Percentiles rank a stretch among this genome's conserved stretches.
Conservation (phyloP, 1,284 basidiomycete species). For the Fomitopsis pinicola region DNA sequence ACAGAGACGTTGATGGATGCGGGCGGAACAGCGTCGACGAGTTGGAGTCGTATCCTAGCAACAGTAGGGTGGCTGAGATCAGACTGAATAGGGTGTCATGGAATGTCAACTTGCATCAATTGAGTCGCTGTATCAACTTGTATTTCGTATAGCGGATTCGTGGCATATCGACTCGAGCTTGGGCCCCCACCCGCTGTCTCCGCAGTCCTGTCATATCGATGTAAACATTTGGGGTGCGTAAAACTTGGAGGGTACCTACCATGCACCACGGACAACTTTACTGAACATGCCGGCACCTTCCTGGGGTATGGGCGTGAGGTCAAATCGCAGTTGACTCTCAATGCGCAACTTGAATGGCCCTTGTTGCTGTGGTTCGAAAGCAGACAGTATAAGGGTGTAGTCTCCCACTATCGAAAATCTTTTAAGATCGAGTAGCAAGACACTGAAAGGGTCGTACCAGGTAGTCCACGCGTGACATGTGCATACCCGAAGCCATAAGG, state of each 20-base stretch:
- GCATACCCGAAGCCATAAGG: conserved; percentile 82
- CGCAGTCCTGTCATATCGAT: conserved; percentile 38
- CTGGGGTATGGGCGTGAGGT: conserved; percentile 74
- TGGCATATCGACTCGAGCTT: conserved; percentile 53
- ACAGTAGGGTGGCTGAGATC: not conserved
- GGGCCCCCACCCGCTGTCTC: conserved; percentile 63
- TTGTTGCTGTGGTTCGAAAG: conserved; percentile 71
- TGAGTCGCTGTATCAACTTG: conserved; percentile 48
- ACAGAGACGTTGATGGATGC: conserved; percentile 59
- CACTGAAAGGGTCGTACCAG: conserved; percentile 40
- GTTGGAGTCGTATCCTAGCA: conserved; percentile 62
- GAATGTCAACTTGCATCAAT: conserved; percentile 48
- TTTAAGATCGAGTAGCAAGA: not conserved
- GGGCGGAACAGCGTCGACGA: conserved; percentile 39
- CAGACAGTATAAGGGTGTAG: conserved; percentile 80
- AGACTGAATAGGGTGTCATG: not conserved
- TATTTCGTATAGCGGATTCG: conserved; percentile 71
- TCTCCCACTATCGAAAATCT: conserved; percentile 54
- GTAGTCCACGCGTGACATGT: conserved; percentile 46
- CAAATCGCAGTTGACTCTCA: conserved; percentile 59
- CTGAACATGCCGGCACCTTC: conserved; percentile 92
- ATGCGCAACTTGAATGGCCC: conserved; percentile 64
- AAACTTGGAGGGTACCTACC: conserved; percentile 42
- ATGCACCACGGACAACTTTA: conserved; percentile 60
- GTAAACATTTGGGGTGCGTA: not conserved